Percentiles rank a stretch among this genome's conserved stretches.
Evolutionary conservation across 2,329 filamentous ascomycete genomes (phyloP).

Genomic region (Aspergillus calidoustus): DNA sequence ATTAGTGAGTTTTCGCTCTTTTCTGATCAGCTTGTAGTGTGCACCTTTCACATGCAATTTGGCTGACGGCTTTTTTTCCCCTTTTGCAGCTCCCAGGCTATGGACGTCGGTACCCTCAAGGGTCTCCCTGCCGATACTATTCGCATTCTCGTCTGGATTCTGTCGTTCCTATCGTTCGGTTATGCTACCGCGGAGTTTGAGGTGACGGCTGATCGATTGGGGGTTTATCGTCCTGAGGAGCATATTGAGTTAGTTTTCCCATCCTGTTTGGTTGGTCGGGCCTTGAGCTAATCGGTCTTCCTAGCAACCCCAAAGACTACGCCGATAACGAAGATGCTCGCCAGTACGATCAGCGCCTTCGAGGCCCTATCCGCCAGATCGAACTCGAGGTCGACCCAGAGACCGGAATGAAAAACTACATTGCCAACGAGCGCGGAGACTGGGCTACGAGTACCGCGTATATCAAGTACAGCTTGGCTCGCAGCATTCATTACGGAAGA

Average conservation of each 20-base stretch:
- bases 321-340: conserved; percentile 85
- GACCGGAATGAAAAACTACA: conserved; percentile 99
- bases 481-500: conserved; percentile 77
- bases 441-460: conserved; percentile 93
- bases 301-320: conserved; percentile 80
- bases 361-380: conserved; percentile 72
- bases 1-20: conserved; percentile 59
- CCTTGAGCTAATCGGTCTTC: conserved; percentile 38
- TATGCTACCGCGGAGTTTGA: conserved; percentile 88
- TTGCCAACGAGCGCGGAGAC: conserved; percentile 82
- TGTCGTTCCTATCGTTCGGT: conserved; percentile 80
- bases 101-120: conserved; percentile 80
- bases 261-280: background rate
- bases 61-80: background rate
- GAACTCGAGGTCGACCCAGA: conserved; percentile 74
- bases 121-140: conserved; percentile 78
- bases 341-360: conserved; percentile 74
- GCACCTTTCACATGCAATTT: background rate
- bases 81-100: conserved; percentile 66
- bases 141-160: conserved; percentile 77
- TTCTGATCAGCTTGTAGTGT: background rate
- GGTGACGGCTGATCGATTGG: conserved; percentile 77
- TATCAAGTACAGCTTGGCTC: conserved; percentile 73
- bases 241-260: conserved; percentile 50
- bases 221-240: conserved; percentile 77